Percentiles rank a stretch among this genome's conserved stretches.
These are phyloP conservation scores for Apiotrichum sp. DNA, from an alignment of 1,284 basidiomycete genomes.

Conservation along the genomic window DNA sequence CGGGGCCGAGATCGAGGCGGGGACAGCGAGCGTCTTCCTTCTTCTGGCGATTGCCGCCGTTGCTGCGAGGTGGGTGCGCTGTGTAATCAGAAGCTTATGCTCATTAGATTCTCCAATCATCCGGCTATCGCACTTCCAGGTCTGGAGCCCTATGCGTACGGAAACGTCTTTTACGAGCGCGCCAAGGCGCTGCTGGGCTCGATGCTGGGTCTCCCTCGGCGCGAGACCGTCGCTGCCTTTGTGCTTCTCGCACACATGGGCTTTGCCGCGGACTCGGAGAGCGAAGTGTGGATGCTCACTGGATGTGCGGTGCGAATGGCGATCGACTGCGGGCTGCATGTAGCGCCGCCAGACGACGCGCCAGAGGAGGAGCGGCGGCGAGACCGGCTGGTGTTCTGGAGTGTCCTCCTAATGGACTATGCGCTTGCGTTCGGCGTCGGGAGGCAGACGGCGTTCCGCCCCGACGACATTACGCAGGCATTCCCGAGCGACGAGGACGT, in stretches of 20 bases:
- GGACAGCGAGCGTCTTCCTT: conserved; percentile 24
- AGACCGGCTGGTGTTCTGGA: conserved; percentile 13
- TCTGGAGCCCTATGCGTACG: conserved; percentile 29
- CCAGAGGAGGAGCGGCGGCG: conserved; percentile 6
- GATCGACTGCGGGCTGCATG: conserved; percentile 27
- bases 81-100: neutral
- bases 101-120: conserved; percentile 26
- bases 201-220: conserved; percentile 26
- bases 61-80: conserved; percentile 24
- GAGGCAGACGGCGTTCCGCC: conserved; percentile 7
- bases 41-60: conserved; percentile 25
- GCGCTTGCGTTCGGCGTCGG: conserved; percentile 11
- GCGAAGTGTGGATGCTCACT: conserved; percentile 32
- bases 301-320: conserved; percentile 31
- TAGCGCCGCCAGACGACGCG: conserved; percentile 7
- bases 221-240: conserved; percentile 27
- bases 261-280: conserved; percentile 28
- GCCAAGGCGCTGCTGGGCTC: conserved; percentile 28
- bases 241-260: conserved; percentile 25
- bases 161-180: conserved; percentile 24
- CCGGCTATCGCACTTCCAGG: conserved; percentile 26
- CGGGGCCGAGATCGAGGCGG: conserved; percentile 13
- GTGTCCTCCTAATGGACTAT: conserved; percentile 8
- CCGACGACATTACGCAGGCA: conserved; percentile 10
- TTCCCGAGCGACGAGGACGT: conserved; percentile 7